Conservation (phyloP, 495 filamentous ascomycete species). For the Podospora bellae-mahoneyi region DNA sequence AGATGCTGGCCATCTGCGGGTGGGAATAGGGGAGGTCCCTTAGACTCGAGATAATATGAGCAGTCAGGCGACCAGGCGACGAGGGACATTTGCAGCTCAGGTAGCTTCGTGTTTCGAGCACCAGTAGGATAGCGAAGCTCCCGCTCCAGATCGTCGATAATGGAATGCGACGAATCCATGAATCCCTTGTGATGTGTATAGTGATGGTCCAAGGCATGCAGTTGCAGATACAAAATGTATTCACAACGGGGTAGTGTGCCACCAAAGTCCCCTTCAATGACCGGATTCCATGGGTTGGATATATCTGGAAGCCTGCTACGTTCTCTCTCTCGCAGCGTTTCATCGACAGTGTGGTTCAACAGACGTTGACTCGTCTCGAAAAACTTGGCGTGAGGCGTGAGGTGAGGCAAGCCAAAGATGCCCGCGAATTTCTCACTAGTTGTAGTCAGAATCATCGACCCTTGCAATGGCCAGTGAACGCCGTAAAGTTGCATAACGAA, state of each 20-base stretch:
- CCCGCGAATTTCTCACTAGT: slow-evolving; percentile 90
- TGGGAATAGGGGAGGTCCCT: slow-evolving; percentile 70
- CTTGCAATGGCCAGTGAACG: slow-evolving; percentile 74
- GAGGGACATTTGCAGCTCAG: slow-evolving; percentile 74
- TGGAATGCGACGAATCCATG: slow-evolving; percentile 34
- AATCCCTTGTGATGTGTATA: slow-evolving; percentile 24
- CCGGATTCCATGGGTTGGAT: slow-evolving; percentile 58
- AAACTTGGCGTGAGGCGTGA: slow-evolving; percentile 61
- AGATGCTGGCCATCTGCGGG: slow-evolving; percentile 65
- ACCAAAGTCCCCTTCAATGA: slow-evolving; percentile 55
- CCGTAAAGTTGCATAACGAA: slow-evolving; percentile 76
- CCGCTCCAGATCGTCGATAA: slow-evolving; percentile 68
- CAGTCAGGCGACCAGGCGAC: slow-evolving; percentile 93
- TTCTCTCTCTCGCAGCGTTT: slow-evolving; percentile 61
- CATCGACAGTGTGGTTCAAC: slow-evolving; percentile 66
- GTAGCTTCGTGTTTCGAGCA: slow-evolving; percentile 62
- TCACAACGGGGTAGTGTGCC: slow-evolving; percentile 75
- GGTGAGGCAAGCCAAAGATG: slow-evolving; percentile 82
- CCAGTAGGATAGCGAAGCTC: slow-evolving; percentile 86
- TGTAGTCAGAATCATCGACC: slow-evolving; percentile 74
- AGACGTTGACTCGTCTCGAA: slow-evolving; percentile 65
- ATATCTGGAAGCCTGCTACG: slow-evolving; percentile 43
- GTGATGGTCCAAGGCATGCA: slow-evolving; percentile 58
- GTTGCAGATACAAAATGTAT: slow-evolving; percentile 81
- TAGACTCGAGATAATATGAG: slow-evolving; percentile 83